Percentiles rank a stretch among this genome's conserved stretches.
Conservation (phyloP, 306 rosid species). For the Mimosa bimucronata region DNA sequence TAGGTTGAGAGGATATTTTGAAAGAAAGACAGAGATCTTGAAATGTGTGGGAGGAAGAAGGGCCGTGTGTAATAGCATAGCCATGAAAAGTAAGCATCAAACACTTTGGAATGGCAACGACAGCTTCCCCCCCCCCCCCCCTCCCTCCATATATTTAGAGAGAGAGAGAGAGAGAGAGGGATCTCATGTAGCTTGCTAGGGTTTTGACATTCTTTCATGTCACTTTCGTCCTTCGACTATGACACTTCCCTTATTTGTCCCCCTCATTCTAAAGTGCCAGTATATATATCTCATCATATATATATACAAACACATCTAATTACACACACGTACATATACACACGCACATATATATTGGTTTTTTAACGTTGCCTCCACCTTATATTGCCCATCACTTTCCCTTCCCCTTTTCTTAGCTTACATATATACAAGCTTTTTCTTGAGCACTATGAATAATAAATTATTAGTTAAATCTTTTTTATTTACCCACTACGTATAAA, state of each 20-base stretch:
- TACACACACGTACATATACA: neutral
- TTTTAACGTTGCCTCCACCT: neutral
- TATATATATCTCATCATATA: neutral
- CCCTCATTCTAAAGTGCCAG: neutral
- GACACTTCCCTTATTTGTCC: neutral
- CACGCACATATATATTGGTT: neutral
- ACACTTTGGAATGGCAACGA: slow-evolving; percentile 11
- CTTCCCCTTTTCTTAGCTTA: neutral
- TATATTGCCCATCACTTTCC: neutral
- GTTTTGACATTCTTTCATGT: neutral
- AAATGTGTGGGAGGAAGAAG: neutral
- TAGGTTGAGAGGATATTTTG: neutral
- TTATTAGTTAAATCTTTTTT: neutral
- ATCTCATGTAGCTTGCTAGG: neutral
- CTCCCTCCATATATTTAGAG: neutral
- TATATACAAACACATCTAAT: no score
- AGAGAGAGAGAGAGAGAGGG: neutral
- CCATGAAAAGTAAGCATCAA: slow-evolving; percentile 11
- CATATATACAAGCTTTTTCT: neutral
- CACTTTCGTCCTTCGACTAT: neutral
- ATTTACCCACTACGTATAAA: neutral
- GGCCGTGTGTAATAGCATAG: neutral
- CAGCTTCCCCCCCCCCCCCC: neutral
- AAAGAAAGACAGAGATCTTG: neutral
- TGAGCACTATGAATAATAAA: neutral